phyloP scores from a whole-genome alignment of 352 stramenopile species.

The Phytophthora rubi region DNA sequence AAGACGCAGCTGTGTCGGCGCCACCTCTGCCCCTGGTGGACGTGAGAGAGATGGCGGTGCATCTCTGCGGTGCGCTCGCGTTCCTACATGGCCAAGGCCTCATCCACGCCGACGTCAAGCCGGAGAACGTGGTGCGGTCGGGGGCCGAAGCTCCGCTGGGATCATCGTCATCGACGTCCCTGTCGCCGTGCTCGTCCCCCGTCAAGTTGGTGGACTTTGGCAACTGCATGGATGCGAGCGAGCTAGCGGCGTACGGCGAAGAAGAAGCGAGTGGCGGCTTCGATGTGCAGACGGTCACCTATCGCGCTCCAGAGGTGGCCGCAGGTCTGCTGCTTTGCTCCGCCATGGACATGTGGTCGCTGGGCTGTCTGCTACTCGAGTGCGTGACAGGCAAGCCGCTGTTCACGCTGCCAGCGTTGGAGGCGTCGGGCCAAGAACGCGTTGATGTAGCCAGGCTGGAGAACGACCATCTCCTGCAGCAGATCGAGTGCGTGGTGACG shows the following conservation, averaged over 20 bases:
- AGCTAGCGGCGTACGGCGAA: slow-evolving; percentile 46
- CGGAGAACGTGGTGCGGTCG: slow-evolving; percentile 67
- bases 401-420: slow-evolving; percentile 45
- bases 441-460: slow-evolving; percentile 19
- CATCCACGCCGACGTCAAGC: slow-evolving; percentile 82
- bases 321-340: slow-evolving; percentile 61
- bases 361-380: slow-evolving; percentile 76
- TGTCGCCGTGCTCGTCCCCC: slow-evolving; percentile 21
- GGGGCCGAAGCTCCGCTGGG: slow-evolving; percentile 22
- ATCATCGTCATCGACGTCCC: slow-evolving; percentile 13
- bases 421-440: slow-evolving; percentile 17
- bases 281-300: slow-evolving; percentile 78
- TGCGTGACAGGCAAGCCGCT: slow-evolving; percentile 62
- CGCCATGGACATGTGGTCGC: slow-evolving; percentile 82
- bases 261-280: slow-evolving; percentile 46
- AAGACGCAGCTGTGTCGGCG: slow-evolving; percentile 10
- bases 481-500: slow-evolving; percentile 53
- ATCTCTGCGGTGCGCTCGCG: slow-evolving; percentile 67
- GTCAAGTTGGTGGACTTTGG: slow-evolving; percentile 83
- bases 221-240: slow-evolving; percentile 62
- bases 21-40: slow-evolving; percentile 44
- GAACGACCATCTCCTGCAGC: slow-evolving; percentile 49
- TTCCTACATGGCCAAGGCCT: slow-evolving; percentile 68
- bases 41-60: slow-evolving; percentile 61
- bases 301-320: slow-evolving; percentile 75